These are phyloP conservation scores for Lasiodiplodia theobromae DNA, from an alignment of 2,329 filamentous ascomycete species.

Conservation along the genomic window DNA sequence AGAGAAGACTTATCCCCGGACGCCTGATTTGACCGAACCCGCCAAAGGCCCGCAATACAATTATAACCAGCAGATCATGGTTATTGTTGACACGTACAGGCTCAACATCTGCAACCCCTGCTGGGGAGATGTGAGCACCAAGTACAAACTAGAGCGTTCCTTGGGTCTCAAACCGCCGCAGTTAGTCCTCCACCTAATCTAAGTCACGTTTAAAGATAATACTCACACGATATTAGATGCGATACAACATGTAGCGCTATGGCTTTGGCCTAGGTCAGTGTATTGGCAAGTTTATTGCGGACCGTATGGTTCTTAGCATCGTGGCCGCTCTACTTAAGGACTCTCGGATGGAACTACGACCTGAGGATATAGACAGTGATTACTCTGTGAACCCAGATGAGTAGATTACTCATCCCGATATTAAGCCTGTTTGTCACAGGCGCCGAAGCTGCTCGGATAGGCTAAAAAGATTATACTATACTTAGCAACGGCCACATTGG, in stretches of 20 bases:
- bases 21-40: not conserved
- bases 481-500: too few species aligned
- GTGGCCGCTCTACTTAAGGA: not conserved
- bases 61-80: not conserved
- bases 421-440: not conserved
- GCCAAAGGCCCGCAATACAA: not conserved
- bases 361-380: not conserved
- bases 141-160: not conserved
- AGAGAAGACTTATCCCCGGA: not conserved
- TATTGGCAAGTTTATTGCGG: conserved; percentile 52
- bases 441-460: not conserved
- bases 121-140: not conserved
- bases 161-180: not conserved
- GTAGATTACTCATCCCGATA: conserved; percentile 12
- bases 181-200: not conserved
- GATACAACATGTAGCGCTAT: conserved; percentile 55
- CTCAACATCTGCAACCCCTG: conserved; percentile 8
- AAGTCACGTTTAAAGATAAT: not conserved
- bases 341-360: not conserved
- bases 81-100: conserved; percentile 1
- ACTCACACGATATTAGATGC: conserved; percentile 27
- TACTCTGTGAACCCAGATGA: conserved; percentile 4
- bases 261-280: conserved; percentile 55
- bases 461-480: too few species aligned
- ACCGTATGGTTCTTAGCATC: conserved; percentile 43